Evolutionary conservation across 2,329 filamentous ascomycete species (phyloP).

Genomic region (Penicillium polonicum): DNA sequence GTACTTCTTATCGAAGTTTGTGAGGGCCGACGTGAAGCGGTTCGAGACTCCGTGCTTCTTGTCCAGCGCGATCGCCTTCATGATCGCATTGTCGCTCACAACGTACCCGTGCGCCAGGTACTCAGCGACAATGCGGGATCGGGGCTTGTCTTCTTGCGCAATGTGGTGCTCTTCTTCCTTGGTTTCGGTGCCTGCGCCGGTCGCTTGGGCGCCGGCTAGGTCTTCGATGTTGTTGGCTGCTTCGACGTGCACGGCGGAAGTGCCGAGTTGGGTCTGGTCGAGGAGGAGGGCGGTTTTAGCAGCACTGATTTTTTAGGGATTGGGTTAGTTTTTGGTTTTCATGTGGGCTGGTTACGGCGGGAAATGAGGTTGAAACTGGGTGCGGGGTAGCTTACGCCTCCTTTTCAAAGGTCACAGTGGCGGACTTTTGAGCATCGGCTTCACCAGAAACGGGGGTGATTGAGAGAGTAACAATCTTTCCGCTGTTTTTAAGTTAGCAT

Average conservation of each 20-base stretch:
- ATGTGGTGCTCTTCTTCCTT: constrained; percentile 66
- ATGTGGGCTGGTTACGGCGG: background rate
- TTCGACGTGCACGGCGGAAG: constrained; percentile 72
- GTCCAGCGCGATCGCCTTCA: constrained; percentile 83
- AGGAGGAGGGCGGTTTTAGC: constrained; percentile 95
- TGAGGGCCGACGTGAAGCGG: constrained; percentile 75
- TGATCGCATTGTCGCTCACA: constrained; percentile 72
- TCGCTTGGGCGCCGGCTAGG: constrained; percentile 58
- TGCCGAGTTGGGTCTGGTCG: constrained; percentile 91
- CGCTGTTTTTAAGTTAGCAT: constrained; percentile 54
- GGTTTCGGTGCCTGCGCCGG: constrained; percentile 55
- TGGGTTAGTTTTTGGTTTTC: background rate
- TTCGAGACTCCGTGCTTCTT: constrained; percentile 80
- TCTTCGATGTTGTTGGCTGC: constrained; percentile 68
- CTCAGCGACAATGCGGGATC: constrained; percentile 88
- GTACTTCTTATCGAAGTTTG: constrained; percentile 77
- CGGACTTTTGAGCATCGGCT: constrained; percentile 68
- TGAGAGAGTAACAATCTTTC: constrained; percentile 84
- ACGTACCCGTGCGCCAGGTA: constrained; percentile 95
- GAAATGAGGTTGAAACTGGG: constrained; percentile 13
- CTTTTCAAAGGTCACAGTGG: constrained; percentile 95
- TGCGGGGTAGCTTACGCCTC: constrained; percentile 60
- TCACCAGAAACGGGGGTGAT: constrained; percentile 61
- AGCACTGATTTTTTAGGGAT: constrained; percentile 49
- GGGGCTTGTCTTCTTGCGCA: constrained; percentile 94